phyloP scores from a whole-genome alignment of 2,329 filamentous ascomycete genomes.

The Pezicula radicicola region DNA sequence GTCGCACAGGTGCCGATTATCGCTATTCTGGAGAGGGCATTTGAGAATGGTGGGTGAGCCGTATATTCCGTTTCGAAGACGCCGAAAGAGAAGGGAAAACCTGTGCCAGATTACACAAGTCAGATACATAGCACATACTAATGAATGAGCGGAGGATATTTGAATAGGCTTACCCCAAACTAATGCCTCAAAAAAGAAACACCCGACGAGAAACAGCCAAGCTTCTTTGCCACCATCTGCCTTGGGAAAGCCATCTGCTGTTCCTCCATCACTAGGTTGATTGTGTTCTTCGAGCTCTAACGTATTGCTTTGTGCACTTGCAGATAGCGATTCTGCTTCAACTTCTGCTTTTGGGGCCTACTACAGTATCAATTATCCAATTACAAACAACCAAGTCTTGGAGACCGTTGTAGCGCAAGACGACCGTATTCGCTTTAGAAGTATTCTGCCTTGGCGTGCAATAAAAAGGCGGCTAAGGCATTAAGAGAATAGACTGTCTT shows the following conservation, averaged over 20 bases:
- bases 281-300: too few relatives aligned
- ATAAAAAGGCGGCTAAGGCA: too few relatives aligned
- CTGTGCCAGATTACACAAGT: slow-evolving; percentile 10
- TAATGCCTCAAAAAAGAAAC: slow-evolving; percentile 49
- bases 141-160: background rate
- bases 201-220: slow-evolving; percentile 46
- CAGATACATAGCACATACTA: background rate
- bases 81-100: slow-evolving; percentile 34
- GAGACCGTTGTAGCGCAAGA: too few relatives aligned
- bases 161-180: slow-evolving; percentile 43
- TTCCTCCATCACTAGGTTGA: too few relatives aligned
- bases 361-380: too few relatives aligned
- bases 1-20: slow-evolving; percentile 35
- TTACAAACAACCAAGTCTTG: too few relatives aligned
- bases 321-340: too few relatives aligned
- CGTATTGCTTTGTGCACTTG: too few relatives aligned
- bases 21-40: slow-evolving; percentile 36
- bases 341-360: too few relatives aligned
- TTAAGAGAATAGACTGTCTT: too few relatives aligned
- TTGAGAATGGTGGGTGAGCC: slow-evolving; percentile 31
- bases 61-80: slow-evolving; percentile 43
- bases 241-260: slow-evolving; percentile 25
- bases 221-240: slow-evolving; percentile 47
- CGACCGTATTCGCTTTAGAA: too few relatives aligned
- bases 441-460: too few relatives aligned